A percentile compares a stretch with the other conserved stretches of the same genome.
phyloP scores from a whole-genome alignment of 306 rosid species.

The Sphenostylis stenocarpa region DNA sequence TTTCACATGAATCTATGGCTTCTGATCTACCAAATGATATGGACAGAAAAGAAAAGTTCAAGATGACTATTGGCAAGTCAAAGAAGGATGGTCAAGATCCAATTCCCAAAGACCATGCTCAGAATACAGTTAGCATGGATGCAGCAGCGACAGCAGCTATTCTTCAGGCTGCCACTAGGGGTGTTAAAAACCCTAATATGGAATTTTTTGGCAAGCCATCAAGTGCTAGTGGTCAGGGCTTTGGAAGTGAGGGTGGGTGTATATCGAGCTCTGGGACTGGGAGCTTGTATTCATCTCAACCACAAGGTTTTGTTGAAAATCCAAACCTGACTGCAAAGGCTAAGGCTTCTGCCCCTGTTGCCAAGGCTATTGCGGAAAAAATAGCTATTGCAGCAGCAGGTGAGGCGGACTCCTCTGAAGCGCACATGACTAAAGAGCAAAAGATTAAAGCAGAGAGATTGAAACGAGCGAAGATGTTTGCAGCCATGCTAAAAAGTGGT shows the following conservation, averaged over 20 bases:
- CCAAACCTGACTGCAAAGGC: conserved; percentile 26
- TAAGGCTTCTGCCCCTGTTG: conserved; percentile 48
- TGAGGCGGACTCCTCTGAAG: conserved; percentile 85
- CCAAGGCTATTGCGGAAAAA: conserved; percentile 65
- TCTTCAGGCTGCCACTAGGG: conserved; percentile 84
- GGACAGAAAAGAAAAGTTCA: conserved; percentile 72
- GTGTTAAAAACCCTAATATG: conserved; percentile 57
- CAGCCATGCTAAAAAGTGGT: conserved; percentile 72
- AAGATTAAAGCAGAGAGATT: conserved; percentile 83
- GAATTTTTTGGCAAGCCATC: conserved; percentile 51
- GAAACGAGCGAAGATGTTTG: conserved; percentile 87
- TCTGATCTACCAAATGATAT: conserved; percentile 50
- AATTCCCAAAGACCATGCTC: conserved; percentile 49
- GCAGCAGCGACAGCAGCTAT: conserved; percentile 74
- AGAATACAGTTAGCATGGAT: conserved; percentile 48
- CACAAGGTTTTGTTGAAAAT: conserved; percentile 31
- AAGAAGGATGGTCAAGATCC: conserved; percentile 66
- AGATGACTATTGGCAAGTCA: conserved; percentile 62
- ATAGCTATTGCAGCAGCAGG: conserved; percentile 67
- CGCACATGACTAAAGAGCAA: conserved; percentile 71
- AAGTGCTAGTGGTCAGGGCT: conserved; percentile 52
- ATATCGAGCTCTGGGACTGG: conserved; percentile 57
- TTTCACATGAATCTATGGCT: conserved; percentile 47
- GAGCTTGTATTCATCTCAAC: conserved; percentile 50
- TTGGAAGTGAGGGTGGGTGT: conserved; percentile 48